Conservation (phyloP, 495 filamentous ascomycete genomes). For the Talaromyces proteolyticus region DNA sequence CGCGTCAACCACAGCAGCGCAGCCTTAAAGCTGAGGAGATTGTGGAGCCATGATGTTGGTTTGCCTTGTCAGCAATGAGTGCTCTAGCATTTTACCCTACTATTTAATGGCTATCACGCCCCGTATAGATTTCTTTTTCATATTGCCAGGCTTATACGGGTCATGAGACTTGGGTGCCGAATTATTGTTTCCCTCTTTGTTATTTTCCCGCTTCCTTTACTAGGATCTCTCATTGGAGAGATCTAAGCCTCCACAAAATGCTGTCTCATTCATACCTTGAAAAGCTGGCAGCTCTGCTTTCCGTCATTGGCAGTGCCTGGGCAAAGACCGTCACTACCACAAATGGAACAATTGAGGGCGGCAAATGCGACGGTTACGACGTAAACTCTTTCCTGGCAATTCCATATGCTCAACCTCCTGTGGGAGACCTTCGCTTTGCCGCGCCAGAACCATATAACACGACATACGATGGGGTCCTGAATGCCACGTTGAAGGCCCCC, state of each 20-base stretch:
- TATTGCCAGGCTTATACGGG: neutral
- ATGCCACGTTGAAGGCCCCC: conserved; percentile 41
- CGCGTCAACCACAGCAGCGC: neutral
- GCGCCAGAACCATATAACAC: conserved; percentile 46
- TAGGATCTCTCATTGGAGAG: neutral
- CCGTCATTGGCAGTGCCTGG: neutral
- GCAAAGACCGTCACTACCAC: neutral
- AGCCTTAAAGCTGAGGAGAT: neutral
- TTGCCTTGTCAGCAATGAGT: neutral
- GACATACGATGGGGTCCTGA: conserved; percentile 37
- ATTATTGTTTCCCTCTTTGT: neutral
- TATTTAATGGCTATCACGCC: neutral
- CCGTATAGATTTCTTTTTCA: neutral
- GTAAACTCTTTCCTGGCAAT: conserved; percentile 56
- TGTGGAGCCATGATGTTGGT: neutral
- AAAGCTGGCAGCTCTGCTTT: neutral
- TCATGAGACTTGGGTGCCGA: neutral
- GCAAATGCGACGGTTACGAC: conserved; percentile 3
- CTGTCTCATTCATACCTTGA: neutral
- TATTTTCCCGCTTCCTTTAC: neutral
- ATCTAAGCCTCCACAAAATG: neutral
- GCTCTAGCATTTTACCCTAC: neutral
- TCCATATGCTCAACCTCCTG: conserved; percentile 58
- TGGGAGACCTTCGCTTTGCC: conserved; percentile 51
- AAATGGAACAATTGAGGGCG: neutral